Percentiles rank a stretch among this genome's conserved stretches.
These are phyloP conservation scores for Aspergillus pseudonomiae DNA, from an alignment of 2,329 filamentous ascomycete genomes.

Conservation along the genomic window DNA sequence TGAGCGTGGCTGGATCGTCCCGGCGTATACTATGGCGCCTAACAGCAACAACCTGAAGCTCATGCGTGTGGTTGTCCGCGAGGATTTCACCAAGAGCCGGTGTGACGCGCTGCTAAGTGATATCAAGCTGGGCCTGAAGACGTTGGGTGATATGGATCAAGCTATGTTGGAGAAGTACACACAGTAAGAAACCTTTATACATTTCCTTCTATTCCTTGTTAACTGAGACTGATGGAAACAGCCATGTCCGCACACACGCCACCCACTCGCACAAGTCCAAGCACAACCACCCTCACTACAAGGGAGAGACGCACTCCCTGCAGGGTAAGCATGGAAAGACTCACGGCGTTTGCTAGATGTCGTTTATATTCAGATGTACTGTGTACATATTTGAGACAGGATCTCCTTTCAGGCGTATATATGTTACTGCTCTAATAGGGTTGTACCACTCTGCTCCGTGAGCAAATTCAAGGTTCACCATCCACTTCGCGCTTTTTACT, in stretches of 20 bases:
- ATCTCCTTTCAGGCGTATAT: neutral
- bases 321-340: slow-evolving; percentile 92
- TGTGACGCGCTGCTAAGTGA: slow-evolving; percentile 79
- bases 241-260: slow-evolving; percentile 59
- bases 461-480: neutral
- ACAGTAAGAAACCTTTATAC: slow-evolving; percentile 52
- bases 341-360: slow-evolving; percentile 72
- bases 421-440: neutral
- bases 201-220: neutral
- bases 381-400: neutral
- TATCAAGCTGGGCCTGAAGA: slow-evolving; percentile 73
- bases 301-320: slow-evolving; percentile 81
- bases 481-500: neutral
- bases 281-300: slow-evolving; percentile 56
- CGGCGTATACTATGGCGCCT: slow-evolving; percentile 96
- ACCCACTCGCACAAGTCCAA: slow-evolving; percentile 56
- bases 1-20: slow-evolving; percentile 87
- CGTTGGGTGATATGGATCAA: slow-evolving; percentile 74
- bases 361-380: neutral
- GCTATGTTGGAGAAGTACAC: slow-evolving; percentile 71
- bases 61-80: slow-evolving; percentile 87
- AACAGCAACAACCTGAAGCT: slow-evolving; percentile 83
- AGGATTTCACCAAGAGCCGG: slow-evolving; percentile 82
- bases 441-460: neutral
- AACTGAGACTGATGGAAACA: slow-evolving; percentile 20